Conservation (phyloP, 805 yeast species). For the Priceomyces castillae region DNA sequence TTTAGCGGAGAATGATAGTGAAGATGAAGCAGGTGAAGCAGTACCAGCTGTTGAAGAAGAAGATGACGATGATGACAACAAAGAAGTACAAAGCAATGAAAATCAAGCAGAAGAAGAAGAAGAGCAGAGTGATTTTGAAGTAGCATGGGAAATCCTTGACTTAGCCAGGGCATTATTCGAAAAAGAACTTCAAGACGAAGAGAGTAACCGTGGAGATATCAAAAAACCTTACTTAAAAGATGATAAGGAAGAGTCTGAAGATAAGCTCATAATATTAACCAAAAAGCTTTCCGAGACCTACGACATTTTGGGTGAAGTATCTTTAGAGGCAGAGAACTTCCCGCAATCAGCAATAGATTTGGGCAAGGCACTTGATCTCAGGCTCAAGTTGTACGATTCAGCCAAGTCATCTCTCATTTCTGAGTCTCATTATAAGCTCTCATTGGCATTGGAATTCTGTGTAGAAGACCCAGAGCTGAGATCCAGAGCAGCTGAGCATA, state of each 20-base stretch:
- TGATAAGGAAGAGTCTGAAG: conserved; percentile 28
- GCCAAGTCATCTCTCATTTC: conserved; percentile 57
- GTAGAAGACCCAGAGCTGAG: conserved; percentile 50
- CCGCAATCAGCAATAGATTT: conserved; percentile 74
- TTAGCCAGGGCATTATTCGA: conserved; percentile 68
- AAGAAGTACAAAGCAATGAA: conserved; percentile 10
- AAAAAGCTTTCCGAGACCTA: conserved; percentile 68
- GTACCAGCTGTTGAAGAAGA: conserved; percentile 45
- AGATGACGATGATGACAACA: conserved; percentile 28
- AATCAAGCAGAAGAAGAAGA: conserved; percentile 26
- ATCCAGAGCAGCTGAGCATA: conserved; percentile 51
- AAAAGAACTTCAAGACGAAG: conserved; percentile 29
- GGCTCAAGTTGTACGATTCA: conserved; percentile 49
- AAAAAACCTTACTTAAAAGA: conserved; percentile 28
- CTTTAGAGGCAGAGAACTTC: conserved; percentile 87
- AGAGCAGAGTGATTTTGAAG: conserved; percentile 71
- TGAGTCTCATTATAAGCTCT: conserved; percentile 77
- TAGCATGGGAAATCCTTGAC: conserved; percentile 86
- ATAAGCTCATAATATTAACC: conserved; percentile 35
- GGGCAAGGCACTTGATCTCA: conserved; percentile 51
- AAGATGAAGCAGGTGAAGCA: conserved; percentile 38
- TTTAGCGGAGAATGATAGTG: conserved; percentile 21
- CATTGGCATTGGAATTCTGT: conserved; percentile 73
- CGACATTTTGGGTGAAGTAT: conserved; percentile 83
- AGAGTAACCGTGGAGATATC: conserved; percentile 3